Evolutionary conservation across 1,284 basidiomycete species (phyloP), one percentile per base, ranked within the genome.

Genomic region (Trametes pubescens): DNA sequence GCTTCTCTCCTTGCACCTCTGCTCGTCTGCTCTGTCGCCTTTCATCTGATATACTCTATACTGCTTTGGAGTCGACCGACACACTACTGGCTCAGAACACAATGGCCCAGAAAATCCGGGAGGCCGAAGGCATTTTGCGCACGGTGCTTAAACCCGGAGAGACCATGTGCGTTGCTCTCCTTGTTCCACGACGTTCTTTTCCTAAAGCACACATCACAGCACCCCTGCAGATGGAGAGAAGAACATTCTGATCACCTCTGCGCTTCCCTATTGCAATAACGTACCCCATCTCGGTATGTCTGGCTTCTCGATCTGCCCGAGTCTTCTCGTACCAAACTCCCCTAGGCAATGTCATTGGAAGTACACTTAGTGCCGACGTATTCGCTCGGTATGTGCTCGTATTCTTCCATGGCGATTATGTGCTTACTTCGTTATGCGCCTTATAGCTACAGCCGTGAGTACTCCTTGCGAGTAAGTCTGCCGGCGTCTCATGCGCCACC

Each of bases 181-280:
- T 22, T 49, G 43, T n/a, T 48, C 29, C n/a, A 58, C 16, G 43
- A 6, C 24, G 54, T 22, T 57, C 24, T 16, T 37, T 51, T 22
- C 48, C 13, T 40, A 43, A 44, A 35, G 10, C 2, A 6, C 24
- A 26, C 8, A 37, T 29, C 46, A 11, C 43, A 97, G 95, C 71
- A 81, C 96, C 57, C 96, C 96, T 4, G 89, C 90, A 76, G 84
- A 91, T 57, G 96, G 95, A 51, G 89, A 95, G 77, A 82, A 82
- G 58, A 98, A 98, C 74, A 81, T 98, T 55, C 83, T 99, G 46
- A 91, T 99, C 75, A 99, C 98, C 10, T 98, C 96, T 64, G 97
- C 98, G 43, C 80, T 99, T 59, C 98, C 98, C 14, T 99, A 97
- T 76, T 99, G 98, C 78, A 99, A 99, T 80, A 99, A 99, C 75